Evolutionary conservation across 768 basidiomycete genomes (phyloP), one percentile per base, ranked within the genome.

Genomic region (Leccinum longicurvipes): DNA sequence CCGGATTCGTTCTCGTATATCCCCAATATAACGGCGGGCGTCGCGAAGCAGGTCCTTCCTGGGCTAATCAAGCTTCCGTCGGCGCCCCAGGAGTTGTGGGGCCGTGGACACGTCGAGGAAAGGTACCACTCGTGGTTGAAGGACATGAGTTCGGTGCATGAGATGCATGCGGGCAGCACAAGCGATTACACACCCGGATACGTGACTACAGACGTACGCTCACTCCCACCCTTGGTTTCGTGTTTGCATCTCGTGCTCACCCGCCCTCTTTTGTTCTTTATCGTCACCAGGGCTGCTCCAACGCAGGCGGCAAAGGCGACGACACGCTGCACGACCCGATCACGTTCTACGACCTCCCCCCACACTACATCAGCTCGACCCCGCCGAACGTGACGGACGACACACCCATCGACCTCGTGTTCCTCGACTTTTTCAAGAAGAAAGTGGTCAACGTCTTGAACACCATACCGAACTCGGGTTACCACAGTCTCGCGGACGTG

Each of bases 391-490:
- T 83, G 10, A 55, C 80, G 0, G 74, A 74, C 53, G 74, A 77
- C 52, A 76, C 82, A 0, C 73, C 73, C 0, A 77, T 93, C 57
- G 90, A 93, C 61, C 77, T 93, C 21, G 84, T 92, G 31, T 92
- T 91, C 67, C 70, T 42, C 9, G 12, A 23, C 9, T 42, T 42
- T 21, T 1, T 42, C 41, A 3, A 23, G 21, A 21, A 21, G 5
- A 21, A 19, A 19, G 41, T 42, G 15, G 11, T 42, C 9, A 0
- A 42, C 3, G 11, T n/a, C 41, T 42, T 42, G 21, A 42, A 23
- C 36, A 9, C 12, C 5, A 34, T 10, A 8, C 12, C 32, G 7
- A 4, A n/a, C n/a, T 2, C 36, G n/a, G 6, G 36, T 15, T n/a
- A n/a, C n/a, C n/a, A n/a, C 14, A 39, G 0, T 2, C 11, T 2